Evolutionary conservation across 164 flowering plant species (phyloP).

Genomic region (Annona squamosa): DNA sequence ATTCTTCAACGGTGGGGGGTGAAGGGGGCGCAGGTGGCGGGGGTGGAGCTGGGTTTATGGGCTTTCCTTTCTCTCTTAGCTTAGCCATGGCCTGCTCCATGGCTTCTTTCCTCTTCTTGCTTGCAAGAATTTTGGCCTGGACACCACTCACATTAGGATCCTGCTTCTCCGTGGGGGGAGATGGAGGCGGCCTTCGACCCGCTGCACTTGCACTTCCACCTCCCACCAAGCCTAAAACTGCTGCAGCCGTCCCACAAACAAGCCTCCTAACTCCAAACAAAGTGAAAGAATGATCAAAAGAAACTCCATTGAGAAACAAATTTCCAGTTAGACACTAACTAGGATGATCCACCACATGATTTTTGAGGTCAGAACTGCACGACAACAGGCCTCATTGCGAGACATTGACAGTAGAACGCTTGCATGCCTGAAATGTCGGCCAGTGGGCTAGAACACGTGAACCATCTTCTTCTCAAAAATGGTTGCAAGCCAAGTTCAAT

Average conservation of each 20-base stretch:
- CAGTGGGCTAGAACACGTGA: background rate
- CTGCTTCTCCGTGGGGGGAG: conserved; percentile 61
- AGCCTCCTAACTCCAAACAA: conserved; percentile 29
- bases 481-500: background rate
- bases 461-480: too few relatives aligned
- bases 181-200: conserved; percentile 55
- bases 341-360: background rate
- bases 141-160: conserved; percentile 78
- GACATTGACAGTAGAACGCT: background rate
- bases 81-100: conserved; percentile 70
- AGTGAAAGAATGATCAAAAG: background rate
- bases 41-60: conserved; percentile 10
- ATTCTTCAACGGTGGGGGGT: too few relatives aligned
- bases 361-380: background rate
- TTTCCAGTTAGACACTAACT: background rate
- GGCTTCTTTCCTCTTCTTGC: conserved; percentile 88
- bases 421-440: too few relatives aligned
- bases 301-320: background rate
- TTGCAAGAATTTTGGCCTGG: conserved; percentile 74
- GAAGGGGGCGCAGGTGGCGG: too few relatives aligned
- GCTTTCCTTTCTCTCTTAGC: conserved; percentile 64
- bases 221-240: conserved; percentile 24
- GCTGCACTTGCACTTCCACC: conserved; percentile 44
- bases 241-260: conserved; percentile 31
- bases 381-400: background rate